Evolutionary conservation across 331 rosid species (phyloP).

Genomic region (Acacia pycnantha): DNA sequence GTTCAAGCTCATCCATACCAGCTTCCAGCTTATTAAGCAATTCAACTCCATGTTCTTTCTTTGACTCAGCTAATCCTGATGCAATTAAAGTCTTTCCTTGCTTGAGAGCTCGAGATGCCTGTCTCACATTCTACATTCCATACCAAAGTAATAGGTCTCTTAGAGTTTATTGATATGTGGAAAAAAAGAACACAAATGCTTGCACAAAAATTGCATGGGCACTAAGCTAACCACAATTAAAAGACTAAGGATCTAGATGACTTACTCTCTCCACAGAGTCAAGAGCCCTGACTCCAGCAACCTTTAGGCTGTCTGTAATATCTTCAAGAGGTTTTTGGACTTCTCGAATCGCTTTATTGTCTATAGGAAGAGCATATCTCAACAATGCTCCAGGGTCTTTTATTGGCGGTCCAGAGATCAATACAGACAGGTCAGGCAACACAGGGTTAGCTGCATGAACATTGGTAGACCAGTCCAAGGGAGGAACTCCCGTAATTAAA

Average conservation of each 20-base stretch:
- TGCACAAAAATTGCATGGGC: constrained; percentile 3
- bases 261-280: constrained; percentile 92
- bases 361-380: constrained; percentile 89
- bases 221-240: neutral
- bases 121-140: constrained; percentile 74
- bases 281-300: constrained; percentile 86
- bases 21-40: constrained; percentile 80
- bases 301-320: constrained; percentile 87
- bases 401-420: constrained; percentile 95
- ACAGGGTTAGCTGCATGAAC: constrained; percentile 68
- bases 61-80: constrained; percentile 87
- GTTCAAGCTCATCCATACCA: constrained; percentile 86
- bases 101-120: constrained; percentile 78
- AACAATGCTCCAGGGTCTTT: constrained; percentile 94
- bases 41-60: constrained; percentile 86
- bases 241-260: constrained; percentile 25
- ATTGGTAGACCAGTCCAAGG: constrained; percentile 46
- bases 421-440: constrained; percentile 72
- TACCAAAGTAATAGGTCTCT: constrained; percentile 23
- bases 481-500: constrained; percentile 82
- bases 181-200: neutral
- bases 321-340: constrained; percentile 97
- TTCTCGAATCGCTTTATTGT: constrained; percentile 93
- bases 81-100: constrained; percentile 79
- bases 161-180: neutral